Evolutionary conservation across 331 rosid species (phyloP), one percentile per base, ranked within the genome.

Genomic region (Telfairia occidentalis): DNA sequence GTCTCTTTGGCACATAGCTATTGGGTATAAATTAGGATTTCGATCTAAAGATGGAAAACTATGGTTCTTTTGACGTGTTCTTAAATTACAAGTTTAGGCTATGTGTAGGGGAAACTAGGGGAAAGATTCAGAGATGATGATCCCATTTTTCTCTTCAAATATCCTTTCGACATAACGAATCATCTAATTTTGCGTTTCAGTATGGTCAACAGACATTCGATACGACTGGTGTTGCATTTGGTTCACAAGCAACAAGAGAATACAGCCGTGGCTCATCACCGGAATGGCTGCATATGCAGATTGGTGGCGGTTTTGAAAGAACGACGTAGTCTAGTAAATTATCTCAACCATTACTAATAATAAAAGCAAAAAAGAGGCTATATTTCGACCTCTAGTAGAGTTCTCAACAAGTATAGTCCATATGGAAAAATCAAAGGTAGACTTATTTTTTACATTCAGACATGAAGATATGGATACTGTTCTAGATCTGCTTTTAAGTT

Each of bases 261-360:
- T 89, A 81, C 55, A 87, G 86, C 78, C 87, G 92, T 1, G 92
- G 93, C 30, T 82, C 93, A 38, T 87, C 98, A 5, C 96, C 98
- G 0, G 92, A 92, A 46, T 92, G 97, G 98, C 78, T 92, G 82
- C 98, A 90, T 64, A 92, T 92, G 98, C 98, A 92, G 87, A 79
- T 92, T 37, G 98, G 98, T 76, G 86, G 97, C 28, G 86, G 90
- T 80, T 92, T 89, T 54, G 97, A 87, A 81, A 85, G 90, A 89
- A 77, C 92, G 52, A 71, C 89, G 10, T 90, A 76, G 79, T 78
- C 82, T 48, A 61, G 38, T 46, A 73, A 61, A 69, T 21, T 40
- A n/a, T 76, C 38, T 24, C 64, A 49, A 67, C 76, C 55, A 71
- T n/a, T 70, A 75, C 80, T 77, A 87, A 86, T 77, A 87, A 86